Evolutionary conservation across 2,329 filamentous ascomycete species (phyloP), one percentile per base, ranked within the genome.

Genomic region (Colletotrichum magnum): DNA sequence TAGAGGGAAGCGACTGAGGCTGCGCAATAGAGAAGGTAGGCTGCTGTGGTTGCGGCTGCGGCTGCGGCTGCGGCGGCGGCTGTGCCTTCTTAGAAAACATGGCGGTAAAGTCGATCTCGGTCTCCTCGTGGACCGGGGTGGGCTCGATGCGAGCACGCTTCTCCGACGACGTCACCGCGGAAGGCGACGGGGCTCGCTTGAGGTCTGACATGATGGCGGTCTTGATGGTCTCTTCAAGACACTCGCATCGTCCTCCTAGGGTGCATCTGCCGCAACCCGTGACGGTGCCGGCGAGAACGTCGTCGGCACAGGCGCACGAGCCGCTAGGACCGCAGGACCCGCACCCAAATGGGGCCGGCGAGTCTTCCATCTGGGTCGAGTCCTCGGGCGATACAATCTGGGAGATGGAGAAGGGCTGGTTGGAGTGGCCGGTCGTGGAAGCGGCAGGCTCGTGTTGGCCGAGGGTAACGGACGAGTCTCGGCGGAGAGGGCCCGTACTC

Each of bases 81-180:
- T 77, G 58, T 73, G 82, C 77, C 73, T 84, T 82, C 76, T 84
- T 82, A 64, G 87, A 83, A 76, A 92, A 92, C 73, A 89, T 86
- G 70, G 87, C 80, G 6, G 93, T 94, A 73, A 94, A 94, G 77
- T 95, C 92, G 53, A 91, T 91, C 80, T 94, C 93, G 72, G 90
- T 86, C 62, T 85, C 82, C 63, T 93, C 90, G 74, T 90, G 85
- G 65, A 84, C 78, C 63, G 81, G 81, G 59, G 83, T 79, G 15
- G 80, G 78, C 64, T 87, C 84, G 3, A 85, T 78, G 21, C 86
- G 86, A 50, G 84, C 84, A 41, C 88, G 86, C 77, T 92, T 93
- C 71, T 88, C 88, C 2, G 81, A 79, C 0, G 84, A 83, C 0
- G 74, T 78, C 16, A 77, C 67, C 4, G 77, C 78, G 1, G 83